Percentiles rank a stretch among this genome's conserved stretches.
Conservation (phyloP, 768 basidiomycete species). For the Amanita rimosa region DNA sequence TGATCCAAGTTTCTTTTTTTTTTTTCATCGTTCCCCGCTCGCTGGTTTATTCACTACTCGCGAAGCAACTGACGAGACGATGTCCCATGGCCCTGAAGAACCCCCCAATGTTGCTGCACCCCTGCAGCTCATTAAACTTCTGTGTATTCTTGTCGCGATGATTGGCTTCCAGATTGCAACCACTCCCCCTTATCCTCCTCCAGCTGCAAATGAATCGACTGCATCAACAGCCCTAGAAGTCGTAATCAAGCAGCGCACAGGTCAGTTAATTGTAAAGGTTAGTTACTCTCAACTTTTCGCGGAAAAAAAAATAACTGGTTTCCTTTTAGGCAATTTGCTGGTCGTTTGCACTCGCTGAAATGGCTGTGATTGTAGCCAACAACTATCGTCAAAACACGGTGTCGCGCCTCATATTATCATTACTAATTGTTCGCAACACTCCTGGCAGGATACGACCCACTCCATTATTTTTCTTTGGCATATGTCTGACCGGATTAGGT, state of each 20-base stretch:
- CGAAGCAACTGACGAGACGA: not conserved
- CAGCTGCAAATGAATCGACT: slow-evolving; percentile 19
- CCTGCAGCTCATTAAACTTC: slow-evolving; percentile 23
- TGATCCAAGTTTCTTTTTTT: too few species aligned
- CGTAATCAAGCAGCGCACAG: slow-evolving; percentile 22
- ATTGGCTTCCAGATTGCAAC: slow-evolving; percentile 30
- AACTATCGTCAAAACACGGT: not conserved
- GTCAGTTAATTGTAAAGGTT: slow-evolving; percentile 25
- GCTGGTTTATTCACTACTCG: too few species aligned
- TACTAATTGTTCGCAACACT: not conserved
- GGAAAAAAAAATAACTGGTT: not conserved
- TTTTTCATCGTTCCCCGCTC: too few species aligned
- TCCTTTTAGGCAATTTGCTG: slow-evolving; percentile 2
- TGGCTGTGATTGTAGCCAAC: slow-evolving; percentile 2
- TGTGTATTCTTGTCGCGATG: slow-evolving; percentile 30
- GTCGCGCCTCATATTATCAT: slow-evolving; percentile 3
- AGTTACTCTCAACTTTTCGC: slow-evolving; percentile 3
- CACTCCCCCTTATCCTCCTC: slow-evolving; percentile 36
- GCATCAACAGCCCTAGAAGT: slow-evolving; percentile 25
- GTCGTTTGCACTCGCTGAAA: slow-evolving; percentile 2
- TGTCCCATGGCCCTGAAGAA: not conserved
- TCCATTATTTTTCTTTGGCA: slow-evolving; percentile 23
- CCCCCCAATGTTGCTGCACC: not conserved
- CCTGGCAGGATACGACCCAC: not conserved
- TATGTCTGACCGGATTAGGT: slow-evolving; percentile 24